Conservation (phyloP, 1,284 basidiomycete species). For the Trametes polyzona region DNA sequence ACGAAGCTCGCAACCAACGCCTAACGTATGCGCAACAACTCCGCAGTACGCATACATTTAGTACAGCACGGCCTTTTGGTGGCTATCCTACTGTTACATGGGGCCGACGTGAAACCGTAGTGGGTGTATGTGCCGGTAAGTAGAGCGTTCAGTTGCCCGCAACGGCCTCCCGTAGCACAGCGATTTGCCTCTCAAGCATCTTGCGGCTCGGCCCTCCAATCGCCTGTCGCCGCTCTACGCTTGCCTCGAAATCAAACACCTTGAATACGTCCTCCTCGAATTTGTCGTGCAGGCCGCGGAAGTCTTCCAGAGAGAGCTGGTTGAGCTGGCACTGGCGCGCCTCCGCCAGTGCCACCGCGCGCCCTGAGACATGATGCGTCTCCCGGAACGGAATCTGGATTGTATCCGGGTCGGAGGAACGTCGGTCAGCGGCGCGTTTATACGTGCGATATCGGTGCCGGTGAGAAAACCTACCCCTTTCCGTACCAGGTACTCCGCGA, state of each 20-base stretch:
- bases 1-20: neutral
- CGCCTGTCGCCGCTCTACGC: slow-evolving; percentile 92
- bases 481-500: slow-evolving; percentile 97
- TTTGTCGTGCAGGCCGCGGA: slow-evolving; percentile 72
- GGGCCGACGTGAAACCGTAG: neutral
- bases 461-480: slow-evolving; percentile 77
- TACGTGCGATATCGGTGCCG: neutral
- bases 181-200: slow-evolving; percentile 87
- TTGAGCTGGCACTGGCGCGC: slow-evolving; percentile 80
- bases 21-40: neutral
- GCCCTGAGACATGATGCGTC: slow-evolving; percentile 97
- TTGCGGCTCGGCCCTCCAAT: slow-evolving; percentile 89
- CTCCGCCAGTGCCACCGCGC: slow-evolving; percentile 94
- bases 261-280: slow-evolving; percentile 83
- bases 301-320: slow-evolving; percentile 81
- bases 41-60: neutral
- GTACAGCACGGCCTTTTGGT: neutral
- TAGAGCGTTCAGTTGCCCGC: too few relatives aligned
- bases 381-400: slow-evolving; percentile 90
- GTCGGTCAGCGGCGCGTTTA: slow-evolving; percentile 4
- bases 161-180: slow-evolving; percentile 63
- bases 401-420: slow-evolving; percentile 2
- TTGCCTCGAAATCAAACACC: slow-evolving; percentile 93
- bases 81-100: neutral
- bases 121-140: too few relatives aligned